Evolutionary conservation across 805 yeast genomes (phyloP).

Genomic region (Isabelozyma pseudorhagii): DNA sequence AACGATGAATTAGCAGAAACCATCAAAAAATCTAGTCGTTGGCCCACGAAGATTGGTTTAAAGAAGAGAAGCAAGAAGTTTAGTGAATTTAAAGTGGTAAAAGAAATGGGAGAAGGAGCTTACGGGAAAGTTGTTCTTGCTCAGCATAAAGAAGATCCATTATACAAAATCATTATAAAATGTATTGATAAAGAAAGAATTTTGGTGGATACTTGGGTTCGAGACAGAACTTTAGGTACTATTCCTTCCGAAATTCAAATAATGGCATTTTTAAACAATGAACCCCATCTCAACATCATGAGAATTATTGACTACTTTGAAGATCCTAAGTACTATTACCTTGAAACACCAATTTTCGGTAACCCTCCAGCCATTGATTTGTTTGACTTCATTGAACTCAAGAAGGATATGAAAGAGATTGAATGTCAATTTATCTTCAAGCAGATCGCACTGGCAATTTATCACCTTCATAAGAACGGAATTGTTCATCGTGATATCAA

Average conservation of each 20-base stretch:
- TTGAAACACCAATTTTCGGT: conserved; percentile 91
- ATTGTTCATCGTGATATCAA: conserved; percentile 93
- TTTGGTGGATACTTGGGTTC: conserved; percentile 94
- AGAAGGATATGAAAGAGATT: conserved; percentile 71
- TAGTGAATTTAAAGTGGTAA: conserved; percentile 64
- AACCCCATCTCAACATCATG: conserved; percentile 87
- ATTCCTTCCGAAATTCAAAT: conserved; percentile 96
- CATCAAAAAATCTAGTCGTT: conserved; percentile 33
- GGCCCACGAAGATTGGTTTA: conserved; percentile 58
- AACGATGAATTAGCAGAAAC: conserved; percentile 39
- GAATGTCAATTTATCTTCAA: conserved; percentile 77
- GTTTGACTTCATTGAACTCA: conserved; percentile 87
- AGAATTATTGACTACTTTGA: conserved; percentile 88
- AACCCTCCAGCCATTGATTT: conserved; percentile 86
- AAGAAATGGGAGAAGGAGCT: conserved; percentile 93
- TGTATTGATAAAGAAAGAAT: conserved; percentile 90
- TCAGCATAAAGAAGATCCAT: conserved; percentile 58
- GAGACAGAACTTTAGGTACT: conserved; percentile 88
- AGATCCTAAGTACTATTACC: conserved; percentile 82
- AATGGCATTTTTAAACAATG: conserved; percentile 72
- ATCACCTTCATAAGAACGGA: conserved; percentile 80
- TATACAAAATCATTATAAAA: conserved; percentile 73
- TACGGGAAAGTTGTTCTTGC: conserved; percentile 91
- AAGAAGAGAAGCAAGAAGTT: conserved; percentile 69
- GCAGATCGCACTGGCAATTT: conserved; percentile 76